These are phyloP conservation scores for Sordariomycetes sp. DNA, from an alignment of 2,329 filamentous ascomycete species.

Conservation along the genomic window DNA sequence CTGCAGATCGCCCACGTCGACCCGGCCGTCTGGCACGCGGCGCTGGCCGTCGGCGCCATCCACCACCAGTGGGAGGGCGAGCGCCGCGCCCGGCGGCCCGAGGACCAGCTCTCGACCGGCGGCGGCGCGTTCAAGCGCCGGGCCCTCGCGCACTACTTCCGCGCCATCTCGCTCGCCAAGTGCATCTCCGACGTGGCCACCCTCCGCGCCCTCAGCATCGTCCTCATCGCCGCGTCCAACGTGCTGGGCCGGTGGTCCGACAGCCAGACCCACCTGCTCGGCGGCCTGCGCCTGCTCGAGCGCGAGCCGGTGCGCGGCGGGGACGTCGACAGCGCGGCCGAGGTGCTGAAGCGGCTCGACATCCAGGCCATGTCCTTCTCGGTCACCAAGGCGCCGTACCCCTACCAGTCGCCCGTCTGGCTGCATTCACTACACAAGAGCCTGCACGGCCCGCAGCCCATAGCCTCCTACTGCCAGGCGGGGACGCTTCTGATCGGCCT, in stretches of 20 bases:
- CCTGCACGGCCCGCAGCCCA: constrained; percentile 6
- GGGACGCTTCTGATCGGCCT: constrained; percentile 3
- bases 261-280: constrained; percentile 17
- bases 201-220: constrained; percentile 19
- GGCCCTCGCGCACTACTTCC: constrained; percentile 15
- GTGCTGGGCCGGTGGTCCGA: constrained; percentile 19
- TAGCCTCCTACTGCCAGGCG: constrained; percentile 2
- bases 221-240: constrained; percentile 19
- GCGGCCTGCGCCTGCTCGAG: constrained; percentile 16
- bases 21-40: constrained; percentile 11
- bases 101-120: constrained; percentile 2
- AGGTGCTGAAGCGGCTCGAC: constrained; percentile 18
- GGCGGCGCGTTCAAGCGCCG: constrained; percentile 4
- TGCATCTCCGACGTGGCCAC: constrained; percentile 14
- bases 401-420: constrained; percentile 9
- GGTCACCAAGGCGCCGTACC: constrained; percentile 19
- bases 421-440: background rate
- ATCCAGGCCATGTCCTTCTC: constrained; percentile 21
- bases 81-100: constrained; percentile 6
- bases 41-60: constrained; percentile 21
- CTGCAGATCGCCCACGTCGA: background rate
- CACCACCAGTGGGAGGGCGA: constrained; percentile 9
- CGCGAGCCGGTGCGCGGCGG: constrained; percentile 1
- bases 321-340: constrained; percentile 9
- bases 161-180: constrained; percentile 16